Conservation (phyloP, 148 eudicot species). For the Fagopyrum tataricum region DNA sequence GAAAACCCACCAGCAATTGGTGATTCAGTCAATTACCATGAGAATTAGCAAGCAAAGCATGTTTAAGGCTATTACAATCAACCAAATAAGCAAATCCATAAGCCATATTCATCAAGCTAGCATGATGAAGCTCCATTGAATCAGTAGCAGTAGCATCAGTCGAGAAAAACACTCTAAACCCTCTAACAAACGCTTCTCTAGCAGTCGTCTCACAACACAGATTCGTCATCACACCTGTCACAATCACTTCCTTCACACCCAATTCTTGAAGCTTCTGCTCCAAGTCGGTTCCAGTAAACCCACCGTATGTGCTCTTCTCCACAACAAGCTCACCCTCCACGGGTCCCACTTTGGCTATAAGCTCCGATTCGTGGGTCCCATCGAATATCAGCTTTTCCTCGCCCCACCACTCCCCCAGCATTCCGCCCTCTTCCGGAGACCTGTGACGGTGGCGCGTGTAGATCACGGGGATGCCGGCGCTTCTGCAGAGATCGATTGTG, state of each 20-base stretch:
- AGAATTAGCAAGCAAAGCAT: slow-evolving; percentile 26
- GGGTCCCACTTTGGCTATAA: slow-evolving; percentile 38
- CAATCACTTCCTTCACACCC: slow-evolving; percentile 67
- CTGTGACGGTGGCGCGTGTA: slow-evolving; percentile 85
- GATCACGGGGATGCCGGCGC: slow-evolving; percentile 45
- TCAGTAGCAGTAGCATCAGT: slow-evolving; percentile 78
- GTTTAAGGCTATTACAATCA: slow-evolving; percentile 44
- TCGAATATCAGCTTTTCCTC: slow-evolving; percentile 44
- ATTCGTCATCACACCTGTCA: slow-evolving; percentile 81
- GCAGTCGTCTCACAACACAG: slow-evolving; percentile 86
- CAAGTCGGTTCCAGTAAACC: slow-evolving; percentile 53
- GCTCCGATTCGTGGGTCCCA: slow-evolving; percentile 55
- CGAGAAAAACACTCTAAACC: slow-evolving; percentile 77
- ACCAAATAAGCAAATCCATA: slow-evolving; percentile 87
- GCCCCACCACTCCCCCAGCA: slow-evolving; percentile 77
- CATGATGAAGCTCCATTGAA: slow-evolving; percentile 56
- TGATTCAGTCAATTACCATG: not conserved
- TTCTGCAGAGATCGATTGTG: slow-evolving; percentile 65
- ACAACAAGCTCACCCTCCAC: slow-evolving; percentile 34
- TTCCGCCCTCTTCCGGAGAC: slow-evolving; percentile 42
- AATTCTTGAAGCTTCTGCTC: slow-evolving; percentile 54
- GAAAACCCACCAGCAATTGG: no score
- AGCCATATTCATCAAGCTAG: slow-evolving; percentile 68
- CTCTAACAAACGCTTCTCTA: slow-evolving; percentile 73
- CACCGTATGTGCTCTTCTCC: slow-evolving; percentile 74